Percentiles rank a stretch among this genome's conserved stretches.
phyloP scores from a whole-genome alignment of 345 rosid species.

The Lepidium aucheri region DNA sequence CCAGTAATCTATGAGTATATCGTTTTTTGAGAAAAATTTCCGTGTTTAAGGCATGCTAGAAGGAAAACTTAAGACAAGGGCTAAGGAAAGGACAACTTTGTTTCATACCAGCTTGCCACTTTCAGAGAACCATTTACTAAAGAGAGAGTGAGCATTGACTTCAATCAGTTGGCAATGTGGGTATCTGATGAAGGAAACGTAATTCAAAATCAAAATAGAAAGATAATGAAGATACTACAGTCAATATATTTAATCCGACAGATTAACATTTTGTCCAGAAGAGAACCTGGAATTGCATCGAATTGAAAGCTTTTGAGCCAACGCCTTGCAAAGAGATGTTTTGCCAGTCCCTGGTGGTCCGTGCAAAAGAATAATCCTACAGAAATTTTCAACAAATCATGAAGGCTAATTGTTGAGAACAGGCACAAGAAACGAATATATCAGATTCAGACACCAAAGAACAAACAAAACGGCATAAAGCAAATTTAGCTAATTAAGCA shows the following conservation, averaged over 20 bases:
- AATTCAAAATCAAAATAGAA: slow-evolving; percentile 1
- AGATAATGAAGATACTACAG: background rate
- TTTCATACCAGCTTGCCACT: slow-evolving; percentile 94
- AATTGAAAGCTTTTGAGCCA: slow-evolving; percentile 91
- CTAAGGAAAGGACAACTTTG: background rate
- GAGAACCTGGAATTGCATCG: slow-evolving; percentile 73
- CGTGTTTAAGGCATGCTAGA: background rate
- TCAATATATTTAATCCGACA: background rate
- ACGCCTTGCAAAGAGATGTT: slow-evolving; percentile 92
- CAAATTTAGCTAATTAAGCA: background rate
- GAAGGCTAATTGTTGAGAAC: background rate
- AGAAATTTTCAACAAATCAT: background rate
- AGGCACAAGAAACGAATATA: background rate
- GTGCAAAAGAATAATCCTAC: slow-evolving; percentile 89
- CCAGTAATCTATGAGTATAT: background rate
- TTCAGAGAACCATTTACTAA: slow-evolving; percentile 99
- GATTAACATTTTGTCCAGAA: background rate
- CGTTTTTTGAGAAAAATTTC: background rate
- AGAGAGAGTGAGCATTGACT: slow-evolving; percentile 98
- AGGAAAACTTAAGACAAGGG: slow-evolving; percentile 7
- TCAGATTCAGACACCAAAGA: background rate
- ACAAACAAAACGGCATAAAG: background rate
- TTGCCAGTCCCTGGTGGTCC: slow-evolving; percentile 99
- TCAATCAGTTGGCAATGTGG: slow-evolving; percentile 87
- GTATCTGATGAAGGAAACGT: slow-evolving; percentile 46